Percentiles rank a stretch among this genome's conserved stretches.
Evolutionary conservation across 345 rosid genomes (phyloP).

Genomic region (Eucalyptus erythrocorys): DNA sequence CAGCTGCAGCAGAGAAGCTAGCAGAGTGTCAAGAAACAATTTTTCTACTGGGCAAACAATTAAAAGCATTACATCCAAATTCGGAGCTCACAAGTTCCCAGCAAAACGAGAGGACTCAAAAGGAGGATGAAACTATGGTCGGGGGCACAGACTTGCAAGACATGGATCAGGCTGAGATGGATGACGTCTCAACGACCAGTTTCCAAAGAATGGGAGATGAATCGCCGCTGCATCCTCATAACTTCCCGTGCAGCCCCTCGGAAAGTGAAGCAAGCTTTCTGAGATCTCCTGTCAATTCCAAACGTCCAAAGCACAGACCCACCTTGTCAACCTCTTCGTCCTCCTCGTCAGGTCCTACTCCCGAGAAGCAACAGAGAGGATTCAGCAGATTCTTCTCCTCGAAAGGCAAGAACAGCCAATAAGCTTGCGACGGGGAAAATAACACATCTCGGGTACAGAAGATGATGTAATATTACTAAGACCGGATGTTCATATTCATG

Average conservation of each 20-base stretch:
- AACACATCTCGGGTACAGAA: not conserved
- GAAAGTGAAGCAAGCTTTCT: constrained; percentile 33
- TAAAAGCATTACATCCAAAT: constrained; percentile 54
- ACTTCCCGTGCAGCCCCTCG: constrained; percentile 42
- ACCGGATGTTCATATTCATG: not conserved
- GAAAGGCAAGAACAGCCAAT: constrained; percentile 46
- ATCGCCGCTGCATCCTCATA: constrained; percentile 16
- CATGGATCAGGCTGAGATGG: constrained; percentile 16
- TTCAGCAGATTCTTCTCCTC: constrained; percentile 95
- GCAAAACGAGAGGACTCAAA: constrained; percentile 13
- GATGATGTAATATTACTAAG: not conserved
- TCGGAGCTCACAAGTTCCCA: constrained; percentile 33
- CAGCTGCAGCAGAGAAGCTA: constrained; percentile 89
- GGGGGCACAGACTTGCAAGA: constrained; percentile 28
- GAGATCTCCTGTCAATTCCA: constrained; percentile 45
- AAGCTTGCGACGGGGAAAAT: not conserved
- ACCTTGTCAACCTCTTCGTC: constrained; percentile 49
- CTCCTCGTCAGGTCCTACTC: constrained; percentile 16
- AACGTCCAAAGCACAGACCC: constrained; percentile 46
- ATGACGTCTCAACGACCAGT: constrained; percentile 7
- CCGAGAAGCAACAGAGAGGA: constrained; percentile 72
- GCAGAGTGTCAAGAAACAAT: constrained; percentile 97
- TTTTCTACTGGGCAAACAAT: constrained; percentile 86
- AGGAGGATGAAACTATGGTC: not conserved
- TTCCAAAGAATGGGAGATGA: constrained; percentile 17